Evolutionary conservation across 768 basidiomycete genomes (phyloP), one percentile per base, ranked within the genome.

Genomic region (Roridomyces roridus): DNA sequence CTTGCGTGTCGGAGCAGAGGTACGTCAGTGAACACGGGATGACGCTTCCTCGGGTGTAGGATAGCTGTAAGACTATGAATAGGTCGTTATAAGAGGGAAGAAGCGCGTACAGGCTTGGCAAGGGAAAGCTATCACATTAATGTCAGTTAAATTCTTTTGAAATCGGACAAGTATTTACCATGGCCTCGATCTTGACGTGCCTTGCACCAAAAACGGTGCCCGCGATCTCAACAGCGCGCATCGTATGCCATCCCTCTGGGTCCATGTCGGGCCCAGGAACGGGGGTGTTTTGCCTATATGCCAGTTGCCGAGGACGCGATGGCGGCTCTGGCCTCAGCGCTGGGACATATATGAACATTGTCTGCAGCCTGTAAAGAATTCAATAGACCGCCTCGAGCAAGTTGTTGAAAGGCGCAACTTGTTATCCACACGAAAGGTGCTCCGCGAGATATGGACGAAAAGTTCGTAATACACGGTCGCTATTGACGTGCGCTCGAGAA

Each of bases 101-200:
- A 51, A 37, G 35, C 23, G 58, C 67, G 46, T 60, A 77, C 74
- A 6, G 76, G 76, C 44, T 72, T 72, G 4, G 74, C 73, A 40
- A 77, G 61, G 0, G 72, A 76, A 21, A 76, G 59, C 74, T 77
- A n/a, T n/a, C n/a, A n/a, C n/a, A n/a, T n/a, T n/a, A n/a, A n/a
- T n/a, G n/a, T n/a, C n/a, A n/a, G n/a, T 34, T 34, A 15, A 4
- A 34, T 3, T 34, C 11, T 15, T 34, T 15, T 34, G 7, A 34
- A 34, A 15, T 34, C 15, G 3, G 17, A 28, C 21, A 26, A 45
- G 15, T 6, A 58, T 72, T 55, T 53, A 76, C 74, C 26, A 65
- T 54, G 46, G 69, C 71, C 24, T 68, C 59, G 6, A 77, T 51
- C 41, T 68, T 64, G 14, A 68, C 67, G 29, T 63, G 49, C 20